Conservation (phyloP, 768 basidiomycete species). For the Boletus fagicola region DNA sequence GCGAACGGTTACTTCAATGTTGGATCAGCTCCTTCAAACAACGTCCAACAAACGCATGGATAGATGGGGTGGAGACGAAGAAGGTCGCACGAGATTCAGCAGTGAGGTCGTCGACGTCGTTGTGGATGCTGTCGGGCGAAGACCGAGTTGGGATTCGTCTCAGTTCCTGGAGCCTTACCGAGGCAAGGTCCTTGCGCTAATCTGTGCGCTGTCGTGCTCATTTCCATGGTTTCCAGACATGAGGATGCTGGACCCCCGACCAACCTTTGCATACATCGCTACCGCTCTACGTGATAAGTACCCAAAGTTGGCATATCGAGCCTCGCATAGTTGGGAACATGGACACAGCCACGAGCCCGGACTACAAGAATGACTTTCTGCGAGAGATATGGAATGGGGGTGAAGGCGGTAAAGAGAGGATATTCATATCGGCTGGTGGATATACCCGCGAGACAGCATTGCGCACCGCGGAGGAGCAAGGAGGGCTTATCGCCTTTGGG, state of each 20-base stretch:
- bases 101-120: constrained; percentile 56
- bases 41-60: constrained; percentile 59
- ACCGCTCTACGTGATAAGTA: constrained; percentile 35
- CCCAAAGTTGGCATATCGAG: constrained; percentile 47
- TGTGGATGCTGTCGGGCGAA: constrained; percentile 51
- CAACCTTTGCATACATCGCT: constrained; percentile 53
- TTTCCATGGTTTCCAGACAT: constrained; percentile 37
- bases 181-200: constrained; percentile 24
- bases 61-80: constrained; percentile 65
- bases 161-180: constrained; percentile 53
- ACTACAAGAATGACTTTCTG: constrained; percentile 43
- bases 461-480: constrained; percentile 32
- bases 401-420: constrained; percentile 27
- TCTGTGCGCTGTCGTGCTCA: neutral
- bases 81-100: constrained; percentile 55
- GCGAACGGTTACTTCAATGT: constrained; percentile 46
- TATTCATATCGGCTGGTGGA: constrained; percentile 44
- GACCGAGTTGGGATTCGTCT: constrained; percentile 55
- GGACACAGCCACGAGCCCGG: neutral
- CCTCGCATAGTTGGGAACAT: constrained; percentile 27
- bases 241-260: constrained; percentile 53
- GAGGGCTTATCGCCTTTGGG: constrained; percentile 33
- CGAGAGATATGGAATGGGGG: constrained; percentile 41
- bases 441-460: constrained; percentile 43
- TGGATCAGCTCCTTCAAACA: constrained; percentile 63